These are phyloP conservation scores for Geotrichum histeridarum DNA, from an alignment of 1,139 yeast genomes.

Conservation along the genomic window DNA sequence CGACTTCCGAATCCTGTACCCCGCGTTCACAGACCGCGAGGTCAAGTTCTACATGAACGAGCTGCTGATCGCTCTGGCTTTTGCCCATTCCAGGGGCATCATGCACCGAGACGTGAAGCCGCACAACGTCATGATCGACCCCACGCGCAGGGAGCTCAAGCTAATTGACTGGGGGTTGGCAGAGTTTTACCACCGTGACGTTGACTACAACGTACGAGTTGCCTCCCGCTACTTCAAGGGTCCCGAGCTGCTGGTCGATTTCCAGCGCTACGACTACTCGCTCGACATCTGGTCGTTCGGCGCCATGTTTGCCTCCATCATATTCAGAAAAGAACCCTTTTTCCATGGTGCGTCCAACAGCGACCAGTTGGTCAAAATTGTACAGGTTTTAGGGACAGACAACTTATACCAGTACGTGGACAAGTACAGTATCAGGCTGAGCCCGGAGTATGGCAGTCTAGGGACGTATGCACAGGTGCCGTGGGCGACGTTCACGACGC, in stretches of 20 bases:
- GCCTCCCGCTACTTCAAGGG: slow-evolving; percentile 94
- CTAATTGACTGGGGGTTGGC: slow-evolving; percentile 97
- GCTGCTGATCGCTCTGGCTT: slow-evolving; percentile 74
- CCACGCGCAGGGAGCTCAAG: slow-evolving; percentile 56
- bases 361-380: slow-evolving; percentile 89
- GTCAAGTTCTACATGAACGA: slow-evolving; percentile 82
- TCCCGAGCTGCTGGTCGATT: slow-evolving; percentile 84
- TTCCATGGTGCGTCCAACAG: slow-evolving; percentile 93
- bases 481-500: slow-evolving; percentile 74
- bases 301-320: slow-evolving; percentile 93
- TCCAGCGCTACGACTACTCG: slow-evolving; percentile 83
- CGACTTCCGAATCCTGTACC: slow-evolving; percentile 81
- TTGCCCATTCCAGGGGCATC: slow-evolving; percentile 89
- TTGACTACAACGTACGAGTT: slow-evolving; percentile 88
- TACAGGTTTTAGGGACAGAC: slow-evolving; percentile 81
- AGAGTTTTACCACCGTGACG: slow-evolving; percentile 87
- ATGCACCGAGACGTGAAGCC: slow-evolving; percentile 98
- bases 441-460: slow-evolving; percentile 70
- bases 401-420: slow-evolving; percentile 63
- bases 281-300: slow-evolving; percentile 93
- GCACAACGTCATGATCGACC: slow-evolving; percentile 94
- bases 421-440: slow-evolving; percentile 66
- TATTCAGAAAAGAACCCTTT: slow-evolving; percentile 92
- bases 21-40: slow-evolving; percentile 71
- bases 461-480: slow-evolving; percentile 74